Evolutionary conservation across 768 basidiomycete genomes (phyloP), one percentile per base, ranked within the genome.

Genomic region (Rhodotorula graminis): DNA sequence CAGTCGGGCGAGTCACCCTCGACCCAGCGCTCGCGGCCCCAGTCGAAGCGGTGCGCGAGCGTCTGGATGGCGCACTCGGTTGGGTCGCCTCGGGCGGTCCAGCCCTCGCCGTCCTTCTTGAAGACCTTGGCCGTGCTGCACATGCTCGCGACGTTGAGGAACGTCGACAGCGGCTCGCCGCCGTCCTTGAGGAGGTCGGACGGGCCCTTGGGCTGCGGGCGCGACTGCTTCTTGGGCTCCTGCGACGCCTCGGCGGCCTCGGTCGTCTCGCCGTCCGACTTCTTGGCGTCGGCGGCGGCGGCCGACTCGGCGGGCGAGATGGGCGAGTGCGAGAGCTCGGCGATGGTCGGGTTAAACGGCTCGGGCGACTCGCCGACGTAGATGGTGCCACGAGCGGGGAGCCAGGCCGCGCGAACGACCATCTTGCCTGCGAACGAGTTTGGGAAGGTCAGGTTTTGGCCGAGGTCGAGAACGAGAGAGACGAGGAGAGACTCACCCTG

Each of bases 41-140:
- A 65, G 44, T 58, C 56, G 50, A 75, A 71, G 10, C 69, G 61
- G n/a, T 68, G 70, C 19, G 75, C 77, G 44, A 79, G 81, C 33
- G 82, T 82, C 72, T 82, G 82, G 27, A 84, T 79, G 12, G 82
- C 83, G 60, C 82, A 79, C 68, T 84, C 83, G 18, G 83, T 84
- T 18, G 84, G 82, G 65, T 84, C 84, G 42, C 84, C 84, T 53
- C 81, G 79, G 10, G 82, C 82, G 33, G 80, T 78, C 83, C 83
- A 84, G 25, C 77, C 72, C 47, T 78, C 80, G 12, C 81, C 82
- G 63, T 80, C 64, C 55, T 65, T 69, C 77, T 76, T 67, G 71
- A 47, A 65, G 33, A 77, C 65, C 67, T 63, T 80, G 63, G 84
- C 82, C 69, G 81, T 80, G 77, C 82, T 84, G 77, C 83, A 83